These are phyloP conservation scores for Phytophthora citricola DNA, from an alignment of 352 stramenopile species.

Conservation along the genomic window DNA sequence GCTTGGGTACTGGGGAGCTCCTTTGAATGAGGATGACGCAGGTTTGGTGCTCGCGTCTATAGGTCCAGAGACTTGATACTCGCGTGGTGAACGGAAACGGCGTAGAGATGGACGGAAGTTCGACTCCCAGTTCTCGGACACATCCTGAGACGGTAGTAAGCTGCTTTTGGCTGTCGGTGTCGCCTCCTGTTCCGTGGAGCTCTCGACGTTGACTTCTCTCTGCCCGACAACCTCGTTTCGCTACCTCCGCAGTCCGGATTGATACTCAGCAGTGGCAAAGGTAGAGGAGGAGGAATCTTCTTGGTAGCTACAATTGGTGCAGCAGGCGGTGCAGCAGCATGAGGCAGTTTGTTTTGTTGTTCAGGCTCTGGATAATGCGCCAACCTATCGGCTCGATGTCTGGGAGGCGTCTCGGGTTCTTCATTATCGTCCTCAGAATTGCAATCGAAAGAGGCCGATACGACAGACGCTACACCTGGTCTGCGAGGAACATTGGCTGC, in stretches of 20 bases:
- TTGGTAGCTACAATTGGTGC: slow-evolving; percentile 9
- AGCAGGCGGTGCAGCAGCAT: slow-evolving; percentile 4
- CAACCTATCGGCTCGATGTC: not conserved
- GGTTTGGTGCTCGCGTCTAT: not conserved
- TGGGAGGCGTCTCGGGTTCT: not conserved
- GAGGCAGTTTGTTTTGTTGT: slow-evolving; percentile 8
- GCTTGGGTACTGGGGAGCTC: not conserved
- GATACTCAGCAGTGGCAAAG: slow-evolving; percentile 31
- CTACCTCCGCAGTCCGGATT: slow-evolving; percentile 12
- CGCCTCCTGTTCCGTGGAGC: not conserved
- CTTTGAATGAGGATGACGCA: slow-evolving; percentile 14
- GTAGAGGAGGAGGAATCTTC: slow-evolving; percentile 15
- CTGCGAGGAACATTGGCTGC: slow-evolving; percentile 22
- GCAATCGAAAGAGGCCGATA: slow-evolving; percentile 25
- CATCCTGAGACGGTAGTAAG: slow-evolving; percentile 23
- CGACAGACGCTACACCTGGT: slow-evolving; percentile 11
- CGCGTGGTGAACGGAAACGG: slow-evolving; percentile 4
- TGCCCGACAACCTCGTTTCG: slow-evolving; percentile 11
- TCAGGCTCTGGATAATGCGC: slow-evolving; percentile 10
- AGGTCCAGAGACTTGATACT: not conserved
- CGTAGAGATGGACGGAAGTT: slow-evolving; percentile 22
- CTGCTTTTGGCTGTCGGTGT: slow-evolving; percentile 7
- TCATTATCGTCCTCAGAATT: slow-evolving; percentile 16
- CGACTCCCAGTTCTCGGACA: slow-evolving; percentile 21
- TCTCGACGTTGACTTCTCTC: not conserved